A percentile compares a stretch with the other conserved stretches of the same genome.
These are phyloP conservation scores for Xylariales sp. DNA, from an alignment of 2,329 filamentous ascomycete genomes.

Conservation along the genomic window DNA sequence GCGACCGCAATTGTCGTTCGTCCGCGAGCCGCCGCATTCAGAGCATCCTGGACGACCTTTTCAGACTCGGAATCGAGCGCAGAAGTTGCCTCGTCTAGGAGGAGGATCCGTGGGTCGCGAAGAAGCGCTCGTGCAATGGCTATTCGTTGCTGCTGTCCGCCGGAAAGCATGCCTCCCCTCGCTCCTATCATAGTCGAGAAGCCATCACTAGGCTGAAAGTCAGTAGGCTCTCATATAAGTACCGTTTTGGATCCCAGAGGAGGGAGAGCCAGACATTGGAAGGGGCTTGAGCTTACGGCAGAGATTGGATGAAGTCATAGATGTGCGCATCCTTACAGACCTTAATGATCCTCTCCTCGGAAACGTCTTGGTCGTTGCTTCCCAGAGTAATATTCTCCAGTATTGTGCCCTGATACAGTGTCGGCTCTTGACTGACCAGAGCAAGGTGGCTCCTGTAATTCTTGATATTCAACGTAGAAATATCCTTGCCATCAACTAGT, in stretches of 20 bases:
- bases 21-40: slow-evolving; percentile 77
- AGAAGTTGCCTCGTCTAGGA: slow-evolving; percentile 76
- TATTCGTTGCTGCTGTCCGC: slow-evolving; percentile 90
- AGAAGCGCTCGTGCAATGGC: slow-evolving; percentile 88
- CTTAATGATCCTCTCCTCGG: slow-evolving; percentile 67
- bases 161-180: slow-evolving; percentile 82
- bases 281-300: no score
- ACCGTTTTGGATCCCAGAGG: no score
- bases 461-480: slow-evolving; percentile 79
- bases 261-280: no score
- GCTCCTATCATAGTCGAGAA: slow-evolving; percentile 80
- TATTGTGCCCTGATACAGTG: slow-evolving; percentile 84
- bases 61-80: slow-evolving; percentile 73
- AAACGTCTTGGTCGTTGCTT: slow-evolving; percentile 54
- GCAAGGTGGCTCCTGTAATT: slow-evolving; percentile 88
- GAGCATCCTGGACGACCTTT: slow-evolving; percentile 72
- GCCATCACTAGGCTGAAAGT: no score
- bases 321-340: slow-evolving; percentile 90
- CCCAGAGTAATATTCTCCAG: slow-evolving; percentile 86
- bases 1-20: slow-evolving; percentile 91
- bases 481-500: slow-evolving; percentile 75
- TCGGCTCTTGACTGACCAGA: slow-evolving; percentile 87
- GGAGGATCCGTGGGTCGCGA: slow-evolving; percentile 78
- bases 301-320: slow-evolving; percentile 81
- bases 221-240: no score